A percentile compares a stretch with the other conserved stretches of the same genome.
These are phyloP conservation scores for Blastocystis sp. DNA, from an alignment of 352 stramenopile species.

Conservation along the genomic window DNA sequence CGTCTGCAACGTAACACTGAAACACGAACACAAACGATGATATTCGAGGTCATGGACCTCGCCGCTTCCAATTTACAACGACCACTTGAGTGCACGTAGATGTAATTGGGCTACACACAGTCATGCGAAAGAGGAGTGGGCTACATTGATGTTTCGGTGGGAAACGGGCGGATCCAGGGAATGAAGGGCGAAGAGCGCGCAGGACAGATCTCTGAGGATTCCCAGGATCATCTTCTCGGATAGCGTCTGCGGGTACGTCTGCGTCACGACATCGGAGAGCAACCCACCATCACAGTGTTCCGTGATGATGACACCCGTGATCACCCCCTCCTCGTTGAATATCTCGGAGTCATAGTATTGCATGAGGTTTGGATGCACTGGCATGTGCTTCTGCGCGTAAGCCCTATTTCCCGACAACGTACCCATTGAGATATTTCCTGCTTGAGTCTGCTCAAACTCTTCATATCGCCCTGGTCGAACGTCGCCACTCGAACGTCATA, in stretches of 20 bases:
- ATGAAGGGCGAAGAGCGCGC: conserved; percentile 58
- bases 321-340: conserved; percentile 30
- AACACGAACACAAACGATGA: conserved; percentile 8
- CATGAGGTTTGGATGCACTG: conserved; percentile 61
- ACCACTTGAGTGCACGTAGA: conserved; percentile 55
- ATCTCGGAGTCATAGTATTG: conserved; percentile 68
- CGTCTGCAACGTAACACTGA: background rate
- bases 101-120: conserved; percentile 49
- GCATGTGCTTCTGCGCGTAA: conserved; percentile 47
- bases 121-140: background rate
- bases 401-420: background rate
- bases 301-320: conserved; percentile 50
- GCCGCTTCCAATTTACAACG: conserved; percentile 63
- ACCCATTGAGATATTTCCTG: conserved; percentile 66
- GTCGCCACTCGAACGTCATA: conserved; percentile 47
- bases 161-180: conserved; percentile 14
- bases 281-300: conserved; percentile 68
- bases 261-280: conserved; percentile 23
- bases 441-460: conserved; percentile 44
- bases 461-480: conserved; percentile 56
- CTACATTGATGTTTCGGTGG: conserved; percentile 70
- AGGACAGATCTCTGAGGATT: conserved; percentile 64
- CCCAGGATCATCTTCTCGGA: conserved; percentile 56
- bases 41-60: conserved; percentile 63
- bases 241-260: conserved; percentile 61